These are phyloP conservation scores for Ailanthus altissimus DNA, from an alignment of 345 rosid species.

Conservation along the genomic window DNA sequence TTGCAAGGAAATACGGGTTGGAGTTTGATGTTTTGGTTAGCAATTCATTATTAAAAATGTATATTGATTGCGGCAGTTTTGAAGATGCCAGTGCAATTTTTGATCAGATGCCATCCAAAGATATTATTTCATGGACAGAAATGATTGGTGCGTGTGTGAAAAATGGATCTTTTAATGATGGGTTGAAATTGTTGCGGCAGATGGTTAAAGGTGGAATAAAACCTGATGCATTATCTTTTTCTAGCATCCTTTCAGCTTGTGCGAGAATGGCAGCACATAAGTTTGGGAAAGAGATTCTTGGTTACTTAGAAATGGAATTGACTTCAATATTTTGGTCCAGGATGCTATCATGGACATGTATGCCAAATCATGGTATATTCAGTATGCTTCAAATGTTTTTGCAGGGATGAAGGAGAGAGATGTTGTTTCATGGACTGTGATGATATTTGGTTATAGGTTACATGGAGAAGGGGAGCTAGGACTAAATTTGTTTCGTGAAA, in stretches of 20 bases:
- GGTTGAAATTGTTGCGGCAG: conserved; percentile 46
- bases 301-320: conserved; percentile 44
- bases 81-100: conserved; percentile 41
- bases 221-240: conserved; percentile 42
- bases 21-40: conserved; percentile 48
- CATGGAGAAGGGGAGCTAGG: conserved; percentile 51
- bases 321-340: conserved; percentile 33
- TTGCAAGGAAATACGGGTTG: conserved; percentile 39
- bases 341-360: conserved; percentile 59
- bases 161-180: conserved; percentile 48
- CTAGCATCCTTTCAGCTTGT: conserved; percentile 50
- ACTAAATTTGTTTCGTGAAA: conserved; percentile 33
- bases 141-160: conserved; percentile 44
- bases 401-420: conserved; percentile 38
- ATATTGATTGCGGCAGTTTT: conserved; percentile 38
- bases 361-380: conserved; percentile 46
- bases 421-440: conserved; percentile 54
- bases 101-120: conserved; percentile 41
- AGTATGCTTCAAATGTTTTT: conserved; percentile 40
- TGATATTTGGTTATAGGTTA: conserved; percentile 48
- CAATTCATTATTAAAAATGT: conserved; percentile 54
- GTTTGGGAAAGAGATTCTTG: conserved; percentile 51
- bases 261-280: conserved; percentile 51
- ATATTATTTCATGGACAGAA: conserved; percentile 52
- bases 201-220: conserved; percentile 41